Evolutionary conservation across 345 rosid genomes (phyloP), one percentile per base, ranked within the genome.

Genomic region (Brassica nigra): DNA sequence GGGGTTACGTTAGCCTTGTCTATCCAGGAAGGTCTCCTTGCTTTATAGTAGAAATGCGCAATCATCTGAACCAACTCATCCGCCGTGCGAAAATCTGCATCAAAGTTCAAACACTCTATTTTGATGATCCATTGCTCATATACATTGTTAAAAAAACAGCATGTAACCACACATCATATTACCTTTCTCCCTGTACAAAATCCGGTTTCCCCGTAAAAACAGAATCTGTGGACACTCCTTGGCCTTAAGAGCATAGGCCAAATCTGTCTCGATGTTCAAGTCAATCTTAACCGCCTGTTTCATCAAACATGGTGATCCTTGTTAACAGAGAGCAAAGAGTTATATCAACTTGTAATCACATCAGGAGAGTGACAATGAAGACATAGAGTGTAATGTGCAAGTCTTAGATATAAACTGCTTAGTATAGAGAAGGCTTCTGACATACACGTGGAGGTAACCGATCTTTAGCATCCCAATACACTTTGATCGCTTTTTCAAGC

Each of bases 171-270:
- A 2, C 28, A 64, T 36, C 28, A 20, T 15, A 42, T 83, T 66
- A 92, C 99, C 95, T 89, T 82, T 90, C 86, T 92, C 99, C 73
- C 92, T 85, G 77, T 92, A 92, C 16, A 92, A 18, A 66, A 95
- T 83, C 82, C 76, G 76, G 82, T 86, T 85, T 73, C 97, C 99
- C 0, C 88, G 86, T 79, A 95, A 87, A 80, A 92, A 92, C 16
- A 95, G 74, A 84, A 92, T 82, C 77, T 92, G 94, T 1, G 97
- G 99, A 55, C 95, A 80, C 52, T 88, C 90, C 84, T 86, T 91
- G 66, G 84, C 97, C 86, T 89, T 90, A 57, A 95, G 97, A 83
- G 97, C 95, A 87, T 92, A 92, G n/a, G 97, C 94, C 84, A 91
- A 74, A 84, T 92, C 99, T 79, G 86, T 92, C 86, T 95, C 97